A percentile compares a stretch with the other conserved stretches of the same genome.
phyloP scores from a whole-genome alignment of 257 asterid species.

The Primulina eburnea region DNA sequence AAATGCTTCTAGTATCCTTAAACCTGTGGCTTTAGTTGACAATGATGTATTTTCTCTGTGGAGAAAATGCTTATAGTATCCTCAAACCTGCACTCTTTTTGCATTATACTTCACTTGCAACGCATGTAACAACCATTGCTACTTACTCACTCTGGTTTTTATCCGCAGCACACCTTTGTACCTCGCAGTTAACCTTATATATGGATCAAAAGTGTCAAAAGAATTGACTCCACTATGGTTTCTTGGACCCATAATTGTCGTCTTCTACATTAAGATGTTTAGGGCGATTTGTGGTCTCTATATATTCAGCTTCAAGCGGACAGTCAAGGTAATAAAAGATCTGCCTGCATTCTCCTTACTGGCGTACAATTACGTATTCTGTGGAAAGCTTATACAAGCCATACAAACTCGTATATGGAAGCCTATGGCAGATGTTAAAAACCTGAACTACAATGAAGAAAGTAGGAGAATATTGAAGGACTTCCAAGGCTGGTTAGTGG shows the following conservation, averaged over 20 bases:
- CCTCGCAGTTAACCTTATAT: slow-evolving; percentile 48
- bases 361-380: slow-evolving; percentile 31
- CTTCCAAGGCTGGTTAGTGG: slow-evolving; percentile 43
- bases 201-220: slow-evolving; percentile 63
- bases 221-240: slow-evolving; percentile 82
- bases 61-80: no score
- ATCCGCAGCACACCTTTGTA: slow-evolving; percentile 67
- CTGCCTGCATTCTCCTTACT: slow-evolving; percentile 41
- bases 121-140: slow-evolving; percentile 7
- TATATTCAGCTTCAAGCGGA: slow-evolving; percentile 60
- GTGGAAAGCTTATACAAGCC: slow-evolving; percentile 58
- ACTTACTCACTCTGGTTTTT: slow-evolving; percentile 4
- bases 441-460: slow-evolving; percentile 42
- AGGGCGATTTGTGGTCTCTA: slow-evolving; percentile 52
- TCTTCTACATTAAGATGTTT: slow-evolving; percentile 54
- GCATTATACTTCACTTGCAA: background rate
- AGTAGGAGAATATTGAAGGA: slow-evolving; percentile 41
- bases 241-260: slow-evolving; percentile 66
- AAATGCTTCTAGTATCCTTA: no score
- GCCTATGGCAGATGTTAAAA: slow-evolving; percentile 44
- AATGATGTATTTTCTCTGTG: no score
- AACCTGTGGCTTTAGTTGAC: no score
- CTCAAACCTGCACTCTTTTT: no score
- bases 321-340: slow-evolving; percentile 46
- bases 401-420: slow-evolving; percentile 35